phyloP scores from a whole-genome alignment of 176 grass and related monocot genomes.

The Musa itinerans region DNA sequence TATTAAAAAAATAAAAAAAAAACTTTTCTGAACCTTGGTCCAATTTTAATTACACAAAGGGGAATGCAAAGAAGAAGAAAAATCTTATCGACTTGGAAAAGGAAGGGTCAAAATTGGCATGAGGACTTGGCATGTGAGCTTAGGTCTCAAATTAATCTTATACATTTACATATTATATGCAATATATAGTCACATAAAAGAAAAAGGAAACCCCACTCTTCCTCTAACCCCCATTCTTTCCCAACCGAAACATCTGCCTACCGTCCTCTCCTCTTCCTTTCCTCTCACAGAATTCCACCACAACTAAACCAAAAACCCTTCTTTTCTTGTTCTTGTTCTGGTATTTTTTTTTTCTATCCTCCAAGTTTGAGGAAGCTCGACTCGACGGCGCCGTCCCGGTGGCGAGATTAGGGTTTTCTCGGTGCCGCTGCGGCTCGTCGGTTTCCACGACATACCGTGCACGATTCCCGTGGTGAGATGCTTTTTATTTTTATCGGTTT shows the following conservation, averaged over 20 bases:
- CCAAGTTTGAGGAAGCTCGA: not conserved
- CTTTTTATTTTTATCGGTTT: not conserved
- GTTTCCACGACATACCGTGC: no score
- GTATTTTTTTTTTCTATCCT: no score
- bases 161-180: no score
- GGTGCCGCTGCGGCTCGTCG: not conserved
- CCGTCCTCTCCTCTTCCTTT: not conserved
- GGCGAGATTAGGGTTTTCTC: not conserved
- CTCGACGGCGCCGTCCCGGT: not conserved
- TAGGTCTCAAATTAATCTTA: no score
- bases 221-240: not conserved
- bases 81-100: no score
- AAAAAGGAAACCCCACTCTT: not conserved
- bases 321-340: not conserved
- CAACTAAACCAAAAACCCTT: no score
- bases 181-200: not conserved
- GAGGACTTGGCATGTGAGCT: no score
- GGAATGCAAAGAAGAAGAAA: no score
- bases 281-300: not conserved
- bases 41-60: no score
- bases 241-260: not conserved
- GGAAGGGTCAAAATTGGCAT: no score
- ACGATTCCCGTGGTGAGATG: not conserved
- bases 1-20: no score
- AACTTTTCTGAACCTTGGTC: no score